Conservation (phyloP, 1,284 basidiomycete species). For the Inonotus obliquus region DNA sequence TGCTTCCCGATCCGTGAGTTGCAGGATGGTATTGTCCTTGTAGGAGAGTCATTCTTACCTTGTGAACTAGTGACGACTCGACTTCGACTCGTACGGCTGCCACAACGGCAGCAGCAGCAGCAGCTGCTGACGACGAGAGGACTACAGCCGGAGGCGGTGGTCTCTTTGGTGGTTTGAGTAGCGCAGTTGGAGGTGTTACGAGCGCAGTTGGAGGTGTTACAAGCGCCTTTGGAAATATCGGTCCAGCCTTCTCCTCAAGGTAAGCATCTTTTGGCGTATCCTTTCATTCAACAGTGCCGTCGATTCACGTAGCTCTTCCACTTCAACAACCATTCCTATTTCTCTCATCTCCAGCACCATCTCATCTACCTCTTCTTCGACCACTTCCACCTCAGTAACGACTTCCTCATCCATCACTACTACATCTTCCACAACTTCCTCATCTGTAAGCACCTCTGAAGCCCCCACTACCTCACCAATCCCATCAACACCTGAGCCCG, state of each 20-base stretch:
- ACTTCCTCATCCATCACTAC: conserved; percentile 24
- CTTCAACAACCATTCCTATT: not conserved
- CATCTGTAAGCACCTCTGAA: conserved; percentile 19
- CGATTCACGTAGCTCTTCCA: not conserved
- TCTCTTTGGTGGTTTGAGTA: conserved; percentile 6
- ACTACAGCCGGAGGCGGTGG: conserved; percentile 5
- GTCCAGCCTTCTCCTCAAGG: conserved; percentile 1
- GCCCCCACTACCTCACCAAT: conserved; percentile 1
- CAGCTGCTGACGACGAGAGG: not conserved
- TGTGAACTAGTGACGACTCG: not conserved
- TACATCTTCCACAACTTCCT: conserved; percentile 18
- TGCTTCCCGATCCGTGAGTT: conserved; percentile 16
- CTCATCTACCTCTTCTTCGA: conserved; percentile 7
- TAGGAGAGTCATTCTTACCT: not conserved
- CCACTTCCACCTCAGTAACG: conserved; percentile 15
- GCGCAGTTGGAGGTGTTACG: conserved; percentile 7
- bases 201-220: conserved; percentile 13
- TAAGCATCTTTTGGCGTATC: not conserved
- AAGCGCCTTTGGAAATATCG: not conserved
- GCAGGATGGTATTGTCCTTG: not conserved
- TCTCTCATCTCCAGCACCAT: not conserved
- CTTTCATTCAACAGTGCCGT: not conserved
- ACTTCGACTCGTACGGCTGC: conserved; percentile 6
- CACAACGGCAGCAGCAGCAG: not conserved
- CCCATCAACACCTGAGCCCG: not conserved